These are phyloP conservation scores for Camelina neglecta DNA, from an alignment of 345 rosid species.

Conservation along the genomic window DNA sequence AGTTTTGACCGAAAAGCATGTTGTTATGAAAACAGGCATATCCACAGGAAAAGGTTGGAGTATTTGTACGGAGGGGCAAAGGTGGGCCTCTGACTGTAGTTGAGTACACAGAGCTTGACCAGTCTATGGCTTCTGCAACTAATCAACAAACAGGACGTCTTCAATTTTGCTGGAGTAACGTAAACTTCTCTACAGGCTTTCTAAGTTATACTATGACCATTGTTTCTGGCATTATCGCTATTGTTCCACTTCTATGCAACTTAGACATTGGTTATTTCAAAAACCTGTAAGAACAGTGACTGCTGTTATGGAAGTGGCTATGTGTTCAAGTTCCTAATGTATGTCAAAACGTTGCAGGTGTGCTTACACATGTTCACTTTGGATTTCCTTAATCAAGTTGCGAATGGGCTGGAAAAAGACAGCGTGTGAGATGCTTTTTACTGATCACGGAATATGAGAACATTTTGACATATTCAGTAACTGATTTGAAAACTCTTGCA, in stretches of 20 bases:
- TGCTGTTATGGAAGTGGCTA: slow-evolving; percentile 5
- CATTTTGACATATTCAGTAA: slow-evolving; percentile 12
- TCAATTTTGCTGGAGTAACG: slow-evolving; percentile 98
- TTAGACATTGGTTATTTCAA: neutral
- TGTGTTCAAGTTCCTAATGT: neutral
- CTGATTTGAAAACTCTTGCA: slow-evolving; percentile 33
- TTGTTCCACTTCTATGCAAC: slow-evolving; percentile 13
- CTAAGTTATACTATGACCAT: neutral
- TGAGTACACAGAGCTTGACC: slow-evolving; percentile 94
- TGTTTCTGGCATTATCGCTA: neutral
- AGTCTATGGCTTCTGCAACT: slow-evolving; percentile 78
- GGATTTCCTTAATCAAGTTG: slow-evolving; percentile 98
- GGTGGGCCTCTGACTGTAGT: slow-evolving; percentile 97
- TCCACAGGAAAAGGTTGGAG: slow-evolving; percentile 98
- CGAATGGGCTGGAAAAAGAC: slow-evolving; percentile 94
- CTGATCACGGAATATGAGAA: neutral
- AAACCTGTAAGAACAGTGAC: neutral
- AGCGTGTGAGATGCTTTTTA: slow-evolving; percentile 62
- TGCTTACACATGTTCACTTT: slow-evolving; percentile 97
- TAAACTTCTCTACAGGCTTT: slow-evolving; percentile 43
- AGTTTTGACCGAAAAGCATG: slow-evolving; percentile 8
- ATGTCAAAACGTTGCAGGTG: slow-evolving; percentile 61
- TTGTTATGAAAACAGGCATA: slow-evolving; percentile 62
- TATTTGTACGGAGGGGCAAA: slow-evolving; percentile 96
- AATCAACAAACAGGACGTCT: slow-evolving; percentile 96